Evolutionary conservation across 768 basidiomycete species (phyloP), one percentile per base, ranked within the genome.

Genomic region (Cystobasidium ongulense): DNA sequence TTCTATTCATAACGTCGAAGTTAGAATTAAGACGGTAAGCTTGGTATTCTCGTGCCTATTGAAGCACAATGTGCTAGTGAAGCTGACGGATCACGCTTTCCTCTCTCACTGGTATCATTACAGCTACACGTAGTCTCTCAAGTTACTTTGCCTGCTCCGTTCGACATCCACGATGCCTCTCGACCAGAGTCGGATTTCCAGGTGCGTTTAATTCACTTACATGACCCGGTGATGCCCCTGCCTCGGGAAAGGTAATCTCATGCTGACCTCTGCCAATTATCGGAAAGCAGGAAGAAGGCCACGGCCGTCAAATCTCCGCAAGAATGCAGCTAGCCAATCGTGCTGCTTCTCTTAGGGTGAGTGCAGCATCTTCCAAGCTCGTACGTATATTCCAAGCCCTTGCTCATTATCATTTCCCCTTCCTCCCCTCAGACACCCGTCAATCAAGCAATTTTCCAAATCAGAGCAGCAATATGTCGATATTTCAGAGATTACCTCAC

Each of bases 271-370:
- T 27, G 10, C 46, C 25, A 3, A 10, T 1, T 10, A 4, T 25
- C 67, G 57, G 1, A 27, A 29, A 65, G 61, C 50, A 53, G 36
- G 50, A 74, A 7, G 39, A 66, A 10, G n/a, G 21, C 3, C 63
- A 74, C n/a, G 68, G 53, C 35, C 57, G 23, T 53, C 54, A 86
- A 64, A 92, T 98, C 39, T 84, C 90, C 33, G 85, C 97, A 41
- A 90, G 94, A 77, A 96, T 92, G 3, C 89, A 95, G 71, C 85
- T 98, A 63, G 91, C 95, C 82, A 92, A 92, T 82, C 87, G 95
- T 62, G 87, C 96, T 54, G 84, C 97, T 73, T 95, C 97, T 80
- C 87, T 98, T 27, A 86, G 95, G 74, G 92, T 89, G 81, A 77
- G 88, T 84, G 35, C n/a, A 53, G 21, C 54, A 53, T 35, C 1